Percentiles rank a stretch among this genome's conserved stretches.
These are phyloP conservation scores for Fusarium heterosporum DNA, from an alignment of 2,329 filamentous ascomycete species.

Conservation along the genomic window DNA sequence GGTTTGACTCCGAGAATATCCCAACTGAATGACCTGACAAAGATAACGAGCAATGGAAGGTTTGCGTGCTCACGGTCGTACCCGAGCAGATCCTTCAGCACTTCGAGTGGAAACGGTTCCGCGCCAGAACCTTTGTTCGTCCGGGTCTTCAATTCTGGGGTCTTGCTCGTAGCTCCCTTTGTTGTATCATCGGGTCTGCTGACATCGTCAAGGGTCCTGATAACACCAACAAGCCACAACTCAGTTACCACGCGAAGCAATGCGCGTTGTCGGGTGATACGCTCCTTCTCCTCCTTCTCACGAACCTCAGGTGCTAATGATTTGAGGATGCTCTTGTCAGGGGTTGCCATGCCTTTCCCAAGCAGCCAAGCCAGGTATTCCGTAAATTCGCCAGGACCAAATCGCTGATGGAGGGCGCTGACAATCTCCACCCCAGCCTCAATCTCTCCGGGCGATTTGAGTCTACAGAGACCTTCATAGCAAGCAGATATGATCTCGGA, in stretches of 20 bases:
- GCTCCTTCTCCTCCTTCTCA: slow-evolving; percentile 96
- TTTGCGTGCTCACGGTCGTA: slow-evolving; percentile 94
- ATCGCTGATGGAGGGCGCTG: slow-evolving; percentile 94
- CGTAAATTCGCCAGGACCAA: slow-evolving; percentile 90
- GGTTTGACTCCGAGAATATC: slow-evolving; percentile 87
- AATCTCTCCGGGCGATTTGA: slow-evolving; percentile 92
- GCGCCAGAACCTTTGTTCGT: slow-evolving; percentile 71
- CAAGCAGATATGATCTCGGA: slow-evolving; percentile 97
- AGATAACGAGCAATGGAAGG: slow-evolving; percentile 89
- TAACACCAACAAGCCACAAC: slow-evolving; percentile 90
- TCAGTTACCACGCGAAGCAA: slow-evolving; percentile 93
- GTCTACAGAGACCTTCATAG: slow-evolving; percentile 91
- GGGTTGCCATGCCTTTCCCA: slow-evolving; percentile 89
- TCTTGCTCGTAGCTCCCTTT: slow-evolving; percentile 72
- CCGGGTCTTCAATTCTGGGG: slow-evolving; percentile 68
- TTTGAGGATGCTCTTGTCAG: slow-evolving; percentile 87
- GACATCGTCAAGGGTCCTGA: slow-evolving; percentile 81
- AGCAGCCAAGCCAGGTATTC: slow-evolving; percentile 92
- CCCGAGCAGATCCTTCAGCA: slow-evolving; percentile 95
- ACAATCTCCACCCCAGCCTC: slow-evolving; percentile 92
- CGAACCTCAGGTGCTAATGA: slow-evolving; percentile 81
- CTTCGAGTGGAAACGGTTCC: slow-evolving; percentile 95
- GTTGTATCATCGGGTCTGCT: slow-evolving; percentile 72
- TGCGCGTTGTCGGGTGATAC: slow-evolving; percentile 84
- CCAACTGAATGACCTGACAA: slow-evolving; percentile 97